Base-by-base conservation (phyloP, 345 rosid genomes). In the Reutealis trisperma region DNA sequence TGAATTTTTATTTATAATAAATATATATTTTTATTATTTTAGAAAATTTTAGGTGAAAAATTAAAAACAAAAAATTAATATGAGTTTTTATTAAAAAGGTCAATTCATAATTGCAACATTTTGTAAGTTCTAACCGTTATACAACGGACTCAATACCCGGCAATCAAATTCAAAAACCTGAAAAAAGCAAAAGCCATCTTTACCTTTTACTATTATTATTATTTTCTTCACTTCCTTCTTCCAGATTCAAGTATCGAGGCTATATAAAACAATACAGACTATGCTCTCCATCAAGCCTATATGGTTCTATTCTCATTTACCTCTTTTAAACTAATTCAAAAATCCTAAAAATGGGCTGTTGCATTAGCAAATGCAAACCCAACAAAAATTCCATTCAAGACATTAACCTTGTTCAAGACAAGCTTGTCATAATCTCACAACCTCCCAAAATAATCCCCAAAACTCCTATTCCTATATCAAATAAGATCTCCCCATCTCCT, bases 331-430 rank as follows among this genome's bases (percentile, higher is more conserved):
- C 24, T 55, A 79, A 79, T 70, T 69, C 58, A 47, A 74, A 49
- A 74, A 59, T 19, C 59, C 59, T 54, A 25, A 62, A 10, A 24
- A 91, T 94, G 98, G 97, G 98, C 52, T 90, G 88, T 75, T 94
- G 98, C 86, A 82, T 92, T 67, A 90, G 98, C 88, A 94, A 86
- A 75, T 89, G 87, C 87, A 85, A 78, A 73, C 84, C 90, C 81
- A 80, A 71, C 74, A 92, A 81, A 80, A 67, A 75, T 25, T 65
- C 72, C 80, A 32, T 79, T 7, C 87, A 82, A 76, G 86, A 84
- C 14, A 49, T 41, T 30, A 44, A 57, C 16, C 54, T 21, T 74
- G 87, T 89, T 76, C 90, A 89, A 44, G 97, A 94, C 85, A 90
- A 90, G 88, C 79, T 88, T 70, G 86, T 90, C 4, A 63, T 34